phyloP scores from a whole-genome alignment of 2,329 filamentous ascomycete genomes.

The Dryadomyces sulphureus region DNA sequence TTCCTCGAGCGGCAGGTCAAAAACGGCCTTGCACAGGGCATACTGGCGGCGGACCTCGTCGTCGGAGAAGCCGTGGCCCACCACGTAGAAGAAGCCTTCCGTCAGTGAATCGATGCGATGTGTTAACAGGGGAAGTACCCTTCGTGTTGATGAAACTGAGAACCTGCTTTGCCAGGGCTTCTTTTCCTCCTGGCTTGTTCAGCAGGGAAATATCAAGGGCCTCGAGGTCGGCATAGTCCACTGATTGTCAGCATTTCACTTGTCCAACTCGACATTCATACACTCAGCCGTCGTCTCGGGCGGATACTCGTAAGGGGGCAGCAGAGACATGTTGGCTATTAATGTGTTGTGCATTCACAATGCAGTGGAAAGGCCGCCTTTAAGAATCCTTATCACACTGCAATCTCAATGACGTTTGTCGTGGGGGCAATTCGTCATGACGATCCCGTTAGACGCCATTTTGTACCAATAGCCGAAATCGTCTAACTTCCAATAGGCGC shows the following conservation, averaged over 20 bases:
- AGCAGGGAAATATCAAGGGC: not conserved
- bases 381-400: no score
- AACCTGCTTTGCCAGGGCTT: not conserved
- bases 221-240: not conserved
- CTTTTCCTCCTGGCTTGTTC: not conserved
- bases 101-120: no score
- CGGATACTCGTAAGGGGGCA: not conserved
- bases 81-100: slow-evolving; percentile 38
- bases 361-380: no score
- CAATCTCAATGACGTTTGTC: no score
- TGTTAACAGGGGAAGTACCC: not conserved
- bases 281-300: not conserved
- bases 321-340: not conserved
- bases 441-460: no score
- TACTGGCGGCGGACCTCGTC: slow-evolving; percentile 40
- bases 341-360: not conserved
- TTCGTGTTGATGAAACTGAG: not conserved
- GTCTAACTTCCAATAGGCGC: no score
- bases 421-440: no score
- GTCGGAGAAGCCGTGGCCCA: slow-evolving; percentile 38
- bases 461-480: no score
- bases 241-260: not conserved
- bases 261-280: not conserved
- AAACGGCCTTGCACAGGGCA: slow-evolving; percentile 35
- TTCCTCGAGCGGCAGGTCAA: slow-evolving; percentile 30